Conservation (phyloP, 169 alveolate species). For the Eimeria praecox region DNA sequence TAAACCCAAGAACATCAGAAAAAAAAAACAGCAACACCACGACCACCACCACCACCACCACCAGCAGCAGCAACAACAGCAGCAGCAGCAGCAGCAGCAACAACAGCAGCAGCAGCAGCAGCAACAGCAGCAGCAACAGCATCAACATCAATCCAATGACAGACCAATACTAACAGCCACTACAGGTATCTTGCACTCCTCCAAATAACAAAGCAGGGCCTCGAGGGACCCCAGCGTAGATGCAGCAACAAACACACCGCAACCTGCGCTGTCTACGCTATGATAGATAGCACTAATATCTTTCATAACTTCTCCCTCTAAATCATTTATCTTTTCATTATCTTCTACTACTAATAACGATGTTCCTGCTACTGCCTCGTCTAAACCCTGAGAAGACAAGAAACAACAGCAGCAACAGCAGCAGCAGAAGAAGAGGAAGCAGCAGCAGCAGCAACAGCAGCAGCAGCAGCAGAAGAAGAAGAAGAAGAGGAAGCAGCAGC, state of each 20-base stretch:
- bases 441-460: slow-evolving; percentile 15
- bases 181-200: slow-evolving; percentile 97
- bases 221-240: slow-evolving; percentile 99
- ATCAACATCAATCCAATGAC: background rate
- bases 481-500: background rate
- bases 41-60: background rate
- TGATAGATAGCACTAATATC: slow-evolving; percentile 96
- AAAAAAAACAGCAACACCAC: too few species aligned
- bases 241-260: slow-evolving; percentile 99
- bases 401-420: background rate
- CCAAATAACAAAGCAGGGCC: slow-evolving; percentile 98
- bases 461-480: background rate
- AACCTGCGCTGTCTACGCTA: slow-evolving; percentile 95
- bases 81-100: slow-evolving; percentile 17
- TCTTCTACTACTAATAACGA: slow-evolving; percentile 94
- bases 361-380: slow-evolving; percentile 99
- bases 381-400: slow-evolving; percentile 91
- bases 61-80: background rate
- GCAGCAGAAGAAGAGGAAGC: background rate
- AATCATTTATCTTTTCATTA: slow-evolving; percentile 88
- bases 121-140: slow-evolving; percentile 18
- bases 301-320: slow-evolving; percentile 94
- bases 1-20: too few species aligned
- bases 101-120: slow-evolving; percentile 19
- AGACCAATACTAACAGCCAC: slow-evolving; percentile 97